phyloP scores from a whole-genome alignment of 2,329 filamentous ascomycete species.

The Dothideomycetes sp. region DNA sequence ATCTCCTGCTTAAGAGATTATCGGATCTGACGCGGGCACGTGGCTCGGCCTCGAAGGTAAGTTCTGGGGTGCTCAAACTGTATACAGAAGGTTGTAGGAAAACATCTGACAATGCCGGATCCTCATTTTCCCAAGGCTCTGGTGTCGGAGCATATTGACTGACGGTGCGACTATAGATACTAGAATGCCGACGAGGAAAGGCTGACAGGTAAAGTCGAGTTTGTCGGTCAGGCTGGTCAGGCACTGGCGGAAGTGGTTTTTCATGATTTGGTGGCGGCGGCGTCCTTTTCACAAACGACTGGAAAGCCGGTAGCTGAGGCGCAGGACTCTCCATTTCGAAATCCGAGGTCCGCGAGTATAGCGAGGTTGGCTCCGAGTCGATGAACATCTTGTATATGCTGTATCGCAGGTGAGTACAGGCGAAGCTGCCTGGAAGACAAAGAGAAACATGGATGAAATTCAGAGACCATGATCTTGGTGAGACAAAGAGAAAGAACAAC shows the following conservation, averaged over 20 bases:
- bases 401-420: neutral
- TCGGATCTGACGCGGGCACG: slow-evolving; percentile 1
- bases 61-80: slow-evolving; percentile 12
- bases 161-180: slow-evolving; percentile 26
- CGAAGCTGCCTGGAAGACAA: slow-evolving; percentile 7
- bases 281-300: slow-evolving; percentile 24
- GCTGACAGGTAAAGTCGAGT: slow-evolving; percentile 1
- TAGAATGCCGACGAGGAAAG: slow-evolving; percentile 19
- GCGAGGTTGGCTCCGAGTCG: slow-evolving; percentile 19
- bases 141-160: slow-evolving; percentile 21
- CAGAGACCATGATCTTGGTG: slow-evolving; percentile 1
- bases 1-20: neutral
- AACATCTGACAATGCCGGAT: slow-evolving; percentile 18
- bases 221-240: slow-evolving; percentile 5
- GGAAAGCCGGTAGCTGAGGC: slow-evolving; percentile 21
- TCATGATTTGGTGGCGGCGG: slow-evolving; percentile 21
- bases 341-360: slow-evolving; percentile 1
- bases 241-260: slow-evolving; percentile 26
- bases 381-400: slow-evolving; percentile 18
- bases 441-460: slow-evolving; percentile 6
- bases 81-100: slow-evolving; percentile 20
- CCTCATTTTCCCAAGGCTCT: slow-evolving; percentile 11
- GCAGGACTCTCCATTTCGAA: slow-evolving; percentile 10
- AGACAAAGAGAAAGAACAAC: slow-evolving; percentile 9
- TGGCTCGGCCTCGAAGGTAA: neutral